phyloP scores from a whole-genome alignment of 2,329 filamentous ascomycete species.

The Calonectria pseudoreteaudii region DNA sequence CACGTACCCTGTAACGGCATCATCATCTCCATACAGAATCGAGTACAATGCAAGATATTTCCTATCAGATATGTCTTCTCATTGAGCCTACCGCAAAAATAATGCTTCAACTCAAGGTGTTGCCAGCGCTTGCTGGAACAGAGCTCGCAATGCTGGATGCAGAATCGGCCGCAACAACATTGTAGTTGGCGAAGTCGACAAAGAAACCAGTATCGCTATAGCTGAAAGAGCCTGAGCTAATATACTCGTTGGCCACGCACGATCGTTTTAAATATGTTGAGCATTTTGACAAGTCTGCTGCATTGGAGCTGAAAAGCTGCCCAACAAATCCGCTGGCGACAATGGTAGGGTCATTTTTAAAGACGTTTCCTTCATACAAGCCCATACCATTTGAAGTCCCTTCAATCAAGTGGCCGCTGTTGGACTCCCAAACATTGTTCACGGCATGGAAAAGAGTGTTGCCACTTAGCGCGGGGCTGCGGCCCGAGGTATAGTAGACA shows the following conservation, averaged over 20 bases:
- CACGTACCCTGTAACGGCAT: too few species aligned
- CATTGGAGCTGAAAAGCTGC: neutral
- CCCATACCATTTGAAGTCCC: neutral
- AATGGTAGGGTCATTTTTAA: neutral
- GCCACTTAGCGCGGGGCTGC: neutral
- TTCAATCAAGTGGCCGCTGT: neutral
- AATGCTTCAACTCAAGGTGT: neutral
- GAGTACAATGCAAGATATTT: neutral
- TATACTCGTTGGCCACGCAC: neutral
- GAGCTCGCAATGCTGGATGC: neutral
- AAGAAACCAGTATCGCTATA: neutral
- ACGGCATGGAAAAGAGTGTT: constrained; percentile 1
- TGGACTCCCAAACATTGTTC: neutral
- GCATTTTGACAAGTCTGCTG: neutral
- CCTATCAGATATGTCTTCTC: neutral
- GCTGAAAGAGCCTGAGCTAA: neutral
- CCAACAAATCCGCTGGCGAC: neutral
- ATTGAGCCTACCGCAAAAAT: neutral
- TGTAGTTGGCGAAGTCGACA: neutral
- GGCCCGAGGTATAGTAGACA: constrained; percentile 5
- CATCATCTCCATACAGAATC: neutral
- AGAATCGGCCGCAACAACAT: neutral
- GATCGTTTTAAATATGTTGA: neutral
- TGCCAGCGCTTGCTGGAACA: neutral
- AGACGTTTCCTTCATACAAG: neutral